Percentiles rank a stretch among this genome's conserved stretches.
phyloP scores from a whole-genome alignment of 139 green algal genomes.

The Eudorina sp. region DNA sequence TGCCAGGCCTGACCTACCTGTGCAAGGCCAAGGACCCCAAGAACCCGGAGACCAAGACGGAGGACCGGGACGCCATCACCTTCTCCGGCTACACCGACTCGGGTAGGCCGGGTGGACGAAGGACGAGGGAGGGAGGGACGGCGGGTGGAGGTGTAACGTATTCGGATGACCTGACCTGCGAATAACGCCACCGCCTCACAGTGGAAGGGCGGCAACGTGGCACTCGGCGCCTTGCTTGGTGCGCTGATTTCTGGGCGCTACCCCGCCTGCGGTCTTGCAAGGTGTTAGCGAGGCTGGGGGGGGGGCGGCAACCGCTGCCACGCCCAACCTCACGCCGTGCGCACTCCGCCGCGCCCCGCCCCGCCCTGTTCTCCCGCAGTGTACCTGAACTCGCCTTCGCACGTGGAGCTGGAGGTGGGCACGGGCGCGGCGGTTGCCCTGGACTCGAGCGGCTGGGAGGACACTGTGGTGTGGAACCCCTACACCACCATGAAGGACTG shows the following conservation, averaged over 20 bases:
- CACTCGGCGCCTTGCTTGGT: no score
- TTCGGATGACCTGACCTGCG: no score
- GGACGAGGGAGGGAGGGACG: no score
- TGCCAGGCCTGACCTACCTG: constrained; percentile 85
- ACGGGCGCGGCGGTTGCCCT: constrained; percentile 71
- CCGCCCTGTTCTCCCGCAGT: constrained; percentile 73
- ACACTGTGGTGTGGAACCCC: constrained; percentile 80
- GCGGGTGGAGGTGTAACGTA: no score
- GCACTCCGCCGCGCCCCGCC: no score
- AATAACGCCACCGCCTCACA: no score
- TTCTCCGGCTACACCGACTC: constrained; percentile 68
- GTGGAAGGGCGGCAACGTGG: no score
- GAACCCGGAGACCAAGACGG: constrained; percentile 76
- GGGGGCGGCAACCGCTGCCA: no score
- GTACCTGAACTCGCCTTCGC: constrained; percentile 82
- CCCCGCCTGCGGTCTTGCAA: no score
- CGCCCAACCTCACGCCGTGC: no score
- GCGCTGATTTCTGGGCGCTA: no score
- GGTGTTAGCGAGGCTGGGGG: no score
- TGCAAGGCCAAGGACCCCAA: constrained; percentile 89
- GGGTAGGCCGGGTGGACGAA: background rate
- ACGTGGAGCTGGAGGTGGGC: constrained; percentile 82
- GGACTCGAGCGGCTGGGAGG: constrained; percentile 69
- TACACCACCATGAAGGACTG: constrained; percentile 73
- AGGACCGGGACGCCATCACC: constrained; percentile 75